These are phyloP conservation scores for Floccularia luteovirens DNA, from an alignment of 768 basidiomycete species.

Conservation along the genomic window DNA sequence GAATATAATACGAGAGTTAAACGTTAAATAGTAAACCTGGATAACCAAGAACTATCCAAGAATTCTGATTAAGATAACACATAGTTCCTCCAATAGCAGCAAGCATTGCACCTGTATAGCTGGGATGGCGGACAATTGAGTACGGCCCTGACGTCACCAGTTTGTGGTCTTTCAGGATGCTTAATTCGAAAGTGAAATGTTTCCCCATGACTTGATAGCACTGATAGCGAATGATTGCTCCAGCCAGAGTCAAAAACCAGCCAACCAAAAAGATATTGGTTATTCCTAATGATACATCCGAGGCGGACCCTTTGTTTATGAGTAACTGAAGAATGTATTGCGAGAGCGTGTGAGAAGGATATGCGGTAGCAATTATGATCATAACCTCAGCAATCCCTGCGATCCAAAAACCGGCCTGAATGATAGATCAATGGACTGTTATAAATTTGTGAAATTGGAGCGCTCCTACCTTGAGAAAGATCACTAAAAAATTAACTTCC, in stretches of 20 bases:
- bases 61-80: constrained; percentile 19
- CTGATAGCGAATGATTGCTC: constrained; percentile 2
- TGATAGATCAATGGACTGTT: not conserved
- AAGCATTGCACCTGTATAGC: constrained; percentile 16
- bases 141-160: constrained; percentile 19
- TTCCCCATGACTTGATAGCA: constrained; percentile 8
- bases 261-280: constrained; percentile 6
- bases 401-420: constrained; percentile 12
- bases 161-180: constrained; percentile 19
- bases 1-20: constrained; percentile 6
- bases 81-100: constrained; percentile 20
- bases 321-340: constrained; percentile 3
- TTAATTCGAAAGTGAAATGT: constrained; percentile 20
- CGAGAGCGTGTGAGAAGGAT: constrained; percentile 7
- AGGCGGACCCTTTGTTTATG: not conserved
- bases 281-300: constrained; percentile 2
- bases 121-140: constrained; percentile 20
- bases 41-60: constrained; percentile 17
- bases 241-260: constrained; percentile 5
- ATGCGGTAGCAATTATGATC: constrained; percentile 8
- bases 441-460: not conserved
- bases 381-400: constrained; percentile 11
- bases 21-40: constrained; percentile 6
- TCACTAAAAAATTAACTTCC: constrained; percentile 11
- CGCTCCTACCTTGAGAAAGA: constrained; percentile 14